Percentiles rank a stretch among this genome's conserved stretches.
phyloP scores from a whole-genome alignment of 2,329 filamentous ascomycete genomes.

The Paramyrothecium sp. region DNA sequence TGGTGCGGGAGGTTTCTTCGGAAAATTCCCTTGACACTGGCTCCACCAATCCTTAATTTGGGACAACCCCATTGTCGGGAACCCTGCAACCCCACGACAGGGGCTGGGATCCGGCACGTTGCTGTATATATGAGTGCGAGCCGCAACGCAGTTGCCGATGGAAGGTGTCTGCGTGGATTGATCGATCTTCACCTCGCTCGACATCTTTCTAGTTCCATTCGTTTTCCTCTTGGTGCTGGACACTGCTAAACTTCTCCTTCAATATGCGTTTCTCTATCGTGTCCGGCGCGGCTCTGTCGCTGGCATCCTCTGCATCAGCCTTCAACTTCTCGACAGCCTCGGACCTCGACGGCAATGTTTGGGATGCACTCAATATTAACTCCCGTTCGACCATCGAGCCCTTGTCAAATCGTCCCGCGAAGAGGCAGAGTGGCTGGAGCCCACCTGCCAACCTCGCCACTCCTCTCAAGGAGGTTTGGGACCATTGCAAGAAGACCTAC shows the following conservation, averaged over 20 bases:
- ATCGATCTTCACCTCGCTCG: too few species aligned
- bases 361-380: conserved; percentile 17
- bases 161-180: too few species aligned
- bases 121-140: too few species aligned
- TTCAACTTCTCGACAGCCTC: conserved; percentile 16
- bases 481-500: conserved; percentile 25
- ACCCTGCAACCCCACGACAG: too few species aligned
- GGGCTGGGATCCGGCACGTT: too few species aligned
- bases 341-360: conserved; percentile 26
- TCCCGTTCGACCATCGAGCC: conserved; percentile 8
- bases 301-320: conserved; percentile 20
- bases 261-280: conserved; percentile 22
- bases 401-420: conserved; percentile 20
- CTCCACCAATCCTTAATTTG: too few species aligned
- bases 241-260: background rate
- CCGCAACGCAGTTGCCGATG: too few species aligned
- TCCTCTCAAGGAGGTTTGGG: conserved; percentile 28
- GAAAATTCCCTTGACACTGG: too few species aligned
- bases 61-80: too few species aligned
- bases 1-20: too few species aligned
- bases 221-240: background rate
- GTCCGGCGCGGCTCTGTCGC: conserved; percentile 12
- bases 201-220: background rate
- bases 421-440: conserved; percentile 25
- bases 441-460: conserved; percentile 21